phyloP scores from a whole-genome alignment of 805 yeast genomes.

The Schwanniomyces sp. region DNA sequence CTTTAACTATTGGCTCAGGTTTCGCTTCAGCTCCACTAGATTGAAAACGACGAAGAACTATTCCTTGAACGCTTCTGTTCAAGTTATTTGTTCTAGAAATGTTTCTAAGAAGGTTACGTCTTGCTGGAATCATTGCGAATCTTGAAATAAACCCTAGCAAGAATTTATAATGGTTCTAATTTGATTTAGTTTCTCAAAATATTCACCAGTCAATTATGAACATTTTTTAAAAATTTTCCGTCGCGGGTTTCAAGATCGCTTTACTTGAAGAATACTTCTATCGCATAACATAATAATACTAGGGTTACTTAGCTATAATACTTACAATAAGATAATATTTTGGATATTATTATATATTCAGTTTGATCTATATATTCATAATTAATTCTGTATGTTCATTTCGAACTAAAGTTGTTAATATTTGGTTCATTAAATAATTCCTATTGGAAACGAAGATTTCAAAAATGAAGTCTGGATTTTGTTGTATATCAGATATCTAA shows the following conservation, averaged over 20 bases:
- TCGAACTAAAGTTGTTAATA: background rate
- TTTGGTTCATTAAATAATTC: background rate
- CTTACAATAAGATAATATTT: no score
- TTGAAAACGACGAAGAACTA: constrained; percentile 7
- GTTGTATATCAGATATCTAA: constrained; percentile 21
- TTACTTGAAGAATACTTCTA: no score
- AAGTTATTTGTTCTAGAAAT: constrained; percentile 3
- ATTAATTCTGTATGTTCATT: no score
- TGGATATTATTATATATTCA: no score
- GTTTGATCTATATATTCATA: no score
- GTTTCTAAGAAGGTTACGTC: constrained; percentile 9
- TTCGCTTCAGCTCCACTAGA: constrained; percentile 3
- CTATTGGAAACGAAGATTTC: background rate
- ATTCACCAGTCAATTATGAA: background rate
- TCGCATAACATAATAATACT: background rate
- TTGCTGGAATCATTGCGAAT: constrained; percentile 17
- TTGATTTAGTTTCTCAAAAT: background rate
- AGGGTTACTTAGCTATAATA: no score
- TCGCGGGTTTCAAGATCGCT: background rate
- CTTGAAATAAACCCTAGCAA: background rate
- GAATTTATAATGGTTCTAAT: background rate
- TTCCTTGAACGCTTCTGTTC: background rate
- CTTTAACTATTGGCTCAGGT: background rate
- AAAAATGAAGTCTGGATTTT: background rate
- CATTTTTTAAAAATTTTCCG: background rate